A percentile compares a stretch with the other conserved stretches of the same genome.
These are phyloP conservation scores for Oryza brachyantha DNA, from an alignment of 176 grass and related monocot species.

Conservation along the genomic window DNA sequence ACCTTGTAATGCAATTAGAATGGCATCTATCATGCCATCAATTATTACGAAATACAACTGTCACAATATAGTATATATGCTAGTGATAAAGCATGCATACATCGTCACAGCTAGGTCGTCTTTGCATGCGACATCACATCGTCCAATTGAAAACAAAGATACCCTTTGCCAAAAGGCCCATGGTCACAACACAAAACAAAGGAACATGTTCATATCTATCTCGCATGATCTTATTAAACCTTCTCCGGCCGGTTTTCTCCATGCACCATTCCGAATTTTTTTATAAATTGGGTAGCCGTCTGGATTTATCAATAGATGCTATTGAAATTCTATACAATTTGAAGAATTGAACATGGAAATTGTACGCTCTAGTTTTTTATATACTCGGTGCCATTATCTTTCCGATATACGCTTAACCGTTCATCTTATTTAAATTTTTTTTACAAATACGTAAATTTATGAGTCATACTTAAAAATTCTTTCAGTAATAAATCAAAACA, in stretches of 20 bases:
- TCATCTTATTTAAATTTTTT: no score
- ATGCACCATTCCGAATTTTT: not conserved
- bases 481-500: no score
- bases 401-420: no score
- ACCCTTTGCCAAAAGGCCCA: not conserved
- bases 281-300: no score
- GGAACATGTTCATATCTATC: conserved; percentile 3
- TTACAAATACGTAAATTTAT: no score
- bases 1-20: conserved; percentile 31
- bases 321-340: no score
- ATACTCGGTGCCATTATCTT: no score
- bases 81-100: not conserved
- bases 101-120: not conserved
- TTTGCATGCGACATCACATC: not conserved
- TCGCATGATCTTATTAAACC: not conserved
- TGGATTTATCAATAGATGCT: no score
- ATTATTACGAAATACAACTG: not conserved
- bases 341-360: no score
- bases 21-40: not conserved
- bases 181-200: not conserved
- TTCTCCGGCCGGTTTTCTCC: not conserved
- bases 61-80: not conserved
- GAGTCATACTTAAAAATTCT: no score
- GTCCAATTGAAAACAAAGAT: conserved; percentile 6
- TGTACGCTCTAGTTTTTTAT: no score